Percentiles rank a stretch among this genome's conserved stretches.
Conservation (phyloP, 768 basidiomycete genomes). For the Termitomyces sp. region DNA sequence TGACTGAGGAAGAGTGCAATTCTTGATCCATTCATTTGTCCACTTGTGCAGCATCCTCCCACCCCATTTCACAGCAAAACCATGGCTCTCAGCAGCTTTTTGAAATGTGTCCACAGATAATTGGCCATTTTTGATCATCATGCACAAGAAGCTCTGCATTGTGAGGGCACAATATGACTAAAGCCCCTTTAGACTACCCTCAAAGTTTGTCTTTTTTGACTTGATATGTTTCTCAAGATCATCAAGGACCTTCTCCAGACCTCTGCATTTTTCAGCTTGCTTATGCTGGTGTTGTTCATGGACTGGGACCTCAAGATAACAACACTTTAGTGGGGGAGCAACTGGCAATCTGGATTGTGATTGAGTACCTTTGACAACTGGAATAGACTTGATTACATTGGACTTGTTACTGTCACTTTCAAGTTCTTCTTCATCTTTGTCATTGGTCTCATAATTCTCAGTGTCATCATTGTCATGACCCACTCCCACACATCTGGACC, state of each 20-base stretch:
- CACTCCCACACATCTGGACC: too few relatives aligned
- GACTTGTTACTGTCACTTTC: background rate
- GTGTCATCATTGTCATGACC: background rate
- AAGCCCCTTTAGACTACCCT: background rate
- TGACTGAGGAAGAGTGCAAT: conserved; percentile 20
- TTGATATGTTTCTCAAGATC: background rate
- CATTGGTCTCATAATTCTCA: background rate
- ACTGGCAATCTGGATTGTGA: background rate
- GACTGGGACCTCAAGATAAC: background rate
- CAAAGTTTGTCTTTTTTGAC: background rate
- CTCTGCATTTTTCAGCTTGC: background rate
- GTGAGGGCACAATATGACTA: background rate
- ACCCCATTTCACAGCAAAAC: background rate
- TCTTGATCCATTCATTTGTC: too few relatives aligned
- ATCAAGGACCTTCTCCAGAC: background rate
- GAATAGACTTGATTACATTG: background rate
- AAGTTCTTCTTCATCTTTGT: background rate
- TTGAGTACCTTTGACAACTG: background rate
- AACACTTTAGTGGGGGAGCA: background rate
- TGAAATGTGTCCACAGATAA: background rate
- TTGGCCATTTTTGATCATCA: background rate
- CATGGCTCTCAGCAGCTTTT: background rate
- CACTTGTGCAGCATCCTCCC: too few relatives aligned
- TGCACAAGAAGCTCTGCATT: background rate
- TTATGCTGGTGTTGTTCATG: background rate